A percentile compares a stretch with the other conserved stretches of the same genome.
phyloP scores from a whole-genome alignment of 2,329 filamentous ascomycete species.

The Aspergillus pseudoglaucus region DNA sequence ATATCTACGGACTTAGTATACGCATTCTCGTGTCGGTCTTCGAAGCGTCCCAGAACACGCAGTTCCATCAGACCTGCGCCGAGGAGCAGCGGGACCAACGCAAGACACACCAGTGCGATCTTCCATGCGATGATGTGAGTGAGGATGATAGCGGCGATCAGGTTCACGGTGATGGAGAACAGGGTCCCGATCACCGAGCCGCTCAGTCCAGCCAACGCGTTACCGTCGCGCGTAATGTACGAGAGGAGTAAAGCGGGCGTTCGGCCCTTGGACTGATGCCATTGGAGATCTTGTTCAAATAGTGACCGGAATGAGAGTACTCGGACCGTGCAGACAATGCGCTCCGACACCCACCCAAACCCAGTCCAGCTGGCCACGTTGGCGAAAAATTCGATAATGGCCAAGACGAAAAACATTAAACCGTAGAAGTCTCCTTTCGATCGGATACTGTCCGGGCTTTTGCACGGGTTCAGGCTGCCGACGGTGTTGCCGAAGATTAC shows the following conservation, averaged over 20 bases:
- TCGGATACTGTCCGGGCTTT: conserved; percentile 41
- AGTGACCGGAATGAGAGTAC: conserved; percentile 57
- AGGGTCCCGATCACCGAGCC: conserved; percentile 64
- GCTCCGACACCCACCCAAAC: conserved; percentile 56
- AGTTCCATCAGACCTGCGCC: conserved; percentile 64
- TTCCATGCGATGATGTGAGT: conserved; percentile 68
- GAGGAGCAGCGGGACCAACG: conserved; percentile 62
- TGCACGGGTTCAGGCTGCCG: conserved; percentile 49
- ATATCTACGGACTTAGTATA: conserved; percentile 46
- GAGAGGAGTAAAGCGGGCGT: conserved; percentile 57
- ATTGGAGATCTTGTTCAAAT: conserved; percentile 59
- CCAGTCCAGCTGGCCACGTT: conserved; percentile 54
- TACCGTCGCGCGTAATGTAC: conserved; percentile 63
- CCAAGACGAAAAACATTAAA: conserved; percentile 54
- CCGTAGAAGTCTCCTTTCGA: conserved; percentile 48
- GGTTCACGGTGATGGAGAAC: conserved; percentile 61
- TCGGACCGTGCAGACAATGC: conserved; percentile 56
- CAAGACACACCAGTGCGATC: conserved; percentile 65
- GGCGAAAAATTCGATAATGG: conserved; percentile 51
- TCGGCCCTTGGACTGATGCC: conserved; percentile 60
- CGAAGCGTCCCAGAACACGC: conserved; percentile 52
- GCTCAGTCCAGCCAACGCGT: conserved; percentile 59
- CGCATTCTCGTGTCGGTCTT: conserved; percentile 47
- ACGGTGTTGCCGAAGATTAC: conserved; percentile 56
- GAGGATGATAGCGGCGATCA: conserved; percentile 60